phyloP scores from a whole-genome alignment of 78 protist species.

The Protostelium mycophagum region DNA sequence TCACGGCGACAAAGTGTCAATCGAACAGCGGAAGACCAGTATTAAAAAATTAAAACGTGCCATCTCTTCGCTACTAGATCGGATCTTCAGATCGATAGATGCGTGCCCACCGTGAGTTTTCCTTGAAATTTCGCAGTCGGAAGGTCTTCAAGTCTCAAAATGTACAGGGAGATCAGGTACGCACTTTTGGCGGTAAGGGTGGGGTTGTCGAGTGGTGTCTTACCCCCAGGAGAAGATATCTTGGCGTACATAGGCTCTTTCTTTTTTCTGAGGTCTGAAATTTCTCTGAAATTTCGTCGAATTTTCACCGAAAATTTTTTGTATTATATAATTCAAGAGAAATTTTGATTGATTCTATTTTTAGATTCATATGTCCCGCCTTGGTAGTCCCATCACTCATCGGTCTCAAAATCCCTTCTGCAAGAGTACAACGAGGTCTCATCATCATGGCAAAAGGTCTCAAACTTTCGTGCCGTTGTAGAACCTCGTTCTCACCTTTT shows the following conservation, averaged over 20 bases:
- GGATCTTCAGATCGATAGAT: background rate
- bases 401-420: background rate
- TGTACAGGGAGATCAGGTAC: slow-evolving; percentile 1
- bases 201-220: background rate
- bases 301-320: background rate
- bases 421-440: background rate
- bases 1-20: background rate
- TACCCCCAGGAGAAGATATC: background rate
- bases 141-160: background rate
- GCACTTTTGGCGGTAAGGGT: background rate
- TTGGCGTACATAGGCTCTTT: background rate
- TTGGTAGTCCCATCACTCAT: background rate
- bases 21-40: background rate
- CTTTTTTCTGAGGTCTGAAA: background rate
- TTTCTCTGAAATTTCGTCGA: no score
- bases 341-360: background rate
- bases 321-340: background rate
- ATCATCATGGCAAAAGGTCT: background rate
- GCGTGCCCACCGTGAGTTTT: background rate
- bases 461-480: background rate
- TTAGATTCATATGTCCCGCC: background rate
- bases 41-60: no score
- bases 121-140: no score
- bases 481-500: background rate
- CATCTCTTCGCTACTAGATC: background rate